Percentiles rank a stretch among this genome's conserved stretches.
phyloP scores from a whole-genome alignment of 1,284 basidiomycete genomes.

The Pulveroboletus sp. region DNA sequence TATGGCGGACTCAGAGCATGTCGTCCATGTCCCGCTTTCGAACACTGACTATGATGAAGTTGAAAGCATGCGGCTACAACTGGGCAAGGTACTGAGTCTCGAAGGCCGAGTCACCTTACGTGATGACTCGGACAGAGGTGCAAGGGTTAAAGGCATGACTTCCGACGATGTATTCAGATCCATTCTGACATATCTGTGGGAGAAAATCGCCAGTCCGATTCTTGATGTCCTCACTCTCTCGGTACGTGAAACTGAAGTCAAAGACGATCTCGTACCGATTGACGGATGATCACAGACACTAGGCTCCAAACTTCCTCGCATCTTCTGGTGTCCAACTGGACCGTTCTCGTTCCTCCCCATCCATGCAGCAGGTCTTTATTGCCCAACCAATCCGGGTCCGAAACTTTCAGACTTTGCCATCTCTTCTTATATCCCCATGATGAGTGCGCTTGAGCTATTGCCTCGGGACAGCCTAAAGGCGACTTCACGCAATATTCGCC shows the following conservation, averaged over 20 bases:
- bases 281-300: neutral
- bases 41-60: neutral
- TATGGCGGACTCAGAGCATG: neutral
- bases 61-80: neutral
- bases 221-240: conserved; percentile 3
- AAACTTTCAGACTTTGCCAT: conserved; percentile 17
- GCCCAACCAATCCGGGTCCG: neutral
- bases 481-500: neutral
- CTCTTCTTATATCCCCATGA: conserved; percentile 17
- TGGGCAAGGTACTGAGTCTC: neutral
- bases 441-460: conserved; percentile 4
- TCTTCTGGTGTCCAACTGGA: conserved; percentile 18
- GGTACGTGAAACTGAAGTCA: neutral
- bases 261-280: neutral
- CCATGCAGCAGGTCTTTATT: conserved; percentile 17
- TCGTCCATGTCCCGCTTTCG: conserved; percentile 3
- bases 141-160: neutral
- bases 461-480: neutral
- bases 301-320: neutral
- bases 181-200: conserved; percentile 10
- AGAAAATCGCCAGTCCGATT: conserved; percentile 3
- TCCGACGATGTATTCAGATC: neutral
- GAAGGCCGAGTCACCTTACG: neutral
- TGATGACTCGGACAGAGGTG: neutral
- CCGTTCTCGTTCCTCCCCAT: conserved; percentile 17